Evolutionary conservation across 2,329 filamentous ascomycete genomes (phyloP).

Genomic region (Penicillium griseofulvum): DNA sequence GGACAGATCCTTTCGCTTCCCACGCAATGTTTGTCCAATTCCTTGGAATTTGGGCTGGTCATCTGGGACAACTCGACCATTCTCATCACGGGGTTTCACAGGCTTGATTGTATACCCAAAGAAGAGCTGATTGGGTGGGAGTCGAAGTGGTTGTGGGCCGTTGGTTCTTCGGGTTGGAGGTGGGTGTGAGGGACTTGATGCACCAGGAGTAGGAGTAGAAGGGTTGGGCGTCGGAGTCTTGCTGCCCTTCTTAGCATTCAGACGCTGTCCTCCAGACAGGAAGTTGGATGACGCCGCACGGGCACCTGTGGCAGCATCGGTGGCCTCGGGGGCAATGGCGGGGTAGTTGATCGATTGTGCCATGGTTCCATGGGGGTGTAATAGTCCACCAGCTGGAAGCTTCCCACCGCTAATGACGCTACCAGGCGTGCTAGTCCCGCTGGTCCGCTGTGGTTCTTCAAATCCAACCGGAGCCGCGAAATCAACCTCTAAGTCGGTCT

Average conservation of each 20-base stretch:
- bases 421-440: conserved; percentile 82
- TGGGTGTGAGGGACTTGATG: conserved; percentile 49
- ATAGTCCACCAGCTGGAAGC: conserved; percentile 66
- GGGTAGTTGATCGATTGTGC: conserved; percentile 96
- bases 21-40: conserved; percentile 74
- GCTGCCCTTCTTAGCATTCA: conserved; percentile 77
- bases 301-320: conserved; percentile 61
- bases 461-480: conserved; percentile 94
- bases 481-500: conserved; percentile 94
- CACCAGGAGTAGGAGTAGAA: conserved; percentile 66
- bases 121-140: conserved; percentile 89
- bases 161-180: conserved; percentile 57
- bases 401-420: conserved; percentile 62
- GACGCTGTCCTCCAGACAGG: conserved; percentile 71
- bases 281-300: conserved; percentile 73
- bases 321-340: conserved; percentile 77
- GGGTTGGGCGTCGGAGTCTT: conserved; percentile 72
- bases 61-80: conserved; percentile 59
- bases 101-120: conserved; percentile 94
- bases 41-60: conserved; percentile 76
- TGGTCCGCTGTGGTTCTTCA: conserved; percentile 74
- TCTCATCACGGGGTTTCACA: conserved; percentile 72
- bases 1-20: conserved; percentile 64
- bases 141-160: conserved; percentile 78
- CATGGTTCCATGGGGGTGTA: conserved; percentile 90